Evolutionary conservation across 208 protist species (phyloP), one percentile per base, ranked within the genome.

Genomic region (Leishmania martiniquensis): DNA sequence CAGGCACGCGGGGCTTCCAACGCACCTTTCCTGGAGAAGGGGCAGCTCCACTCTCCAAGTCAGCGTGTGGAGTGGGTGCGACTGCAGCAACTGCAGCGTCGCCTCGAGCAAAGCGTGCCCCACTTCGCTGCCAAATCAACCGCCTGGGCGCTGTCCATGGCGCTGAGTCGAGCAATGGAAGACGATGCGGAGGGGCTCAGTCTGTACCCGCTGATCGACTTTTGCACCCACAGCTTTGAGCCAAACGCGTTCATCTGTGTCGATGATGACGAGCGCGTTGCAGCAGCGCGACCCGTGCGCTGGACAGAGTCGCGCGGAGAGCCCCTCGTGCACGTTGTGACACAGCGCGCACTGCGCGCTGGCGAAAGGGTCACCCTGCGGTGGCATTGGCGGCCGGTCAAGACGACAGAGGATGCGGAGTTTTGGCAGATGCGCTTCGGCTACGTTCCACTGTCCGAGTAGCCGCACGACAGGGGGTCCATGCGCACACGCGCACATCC

Each of bases 111-210:
- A 75, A 83, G 87, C 32, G 76, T 95, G 45, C 92, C 94, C 32
- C 85, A 96, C 84, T 97, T 96, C 83, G 91, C 90, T 20, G 87
- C 91, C 55, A 90, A 91, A 75, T 91, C 89, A 22, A 84, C 85
- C 20, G 73, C 88, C 51, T 97, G 94, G 94, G 94, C 81, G 45
- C 69, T 95, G 49, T 95, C 92, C 4, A 96, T 95, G 91, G 92
- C 82, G 66, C 85, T 97, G 32, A 83, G 92, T 20, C 84, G 92
- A 0, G 81, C 83, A 25, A 77, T 95, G 63, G 77, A 87, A 20
- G 82, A 91, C 77, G 87, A 91, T 76, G 72, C 80, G 15, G 87
- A 87, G n/a, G 86, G 78, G 29, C 85, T 91, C 32, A 85, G 83
- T 4, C 60, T 97, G 57, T 91, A 91, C 66, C 93, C 93, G 59